Evolutionary conservation across 164 flowering plant species (phyloP).

Genomic region (Vitis amurensis): DNA sequence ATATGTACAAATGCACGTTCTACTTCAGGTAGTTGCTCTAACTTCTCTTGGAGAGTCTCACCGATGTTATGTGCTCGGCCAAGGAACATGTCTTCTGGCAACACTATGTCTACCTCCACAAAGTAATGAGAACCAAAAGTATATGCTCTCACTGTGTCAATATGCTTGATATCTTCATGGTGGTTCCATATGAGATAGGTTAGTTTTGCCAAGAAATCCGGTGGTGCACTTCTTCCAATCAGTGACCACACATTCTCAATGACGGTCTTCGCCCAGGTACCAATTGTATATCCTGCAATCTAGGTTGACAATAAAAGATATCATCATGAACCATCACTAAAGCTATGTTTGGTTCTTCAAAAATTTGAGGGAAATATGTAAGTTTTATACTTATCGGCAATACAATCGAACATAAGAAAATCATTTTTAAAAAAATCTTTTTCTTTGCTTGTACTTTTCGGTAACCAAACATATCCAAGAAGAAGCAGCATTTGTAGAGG

Average conservation of each 20-base stretch:
- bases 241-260: constrained; percentile 69
- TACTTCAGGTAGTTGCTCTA: constrained; percentile 71
- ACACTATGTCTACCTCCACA: constrained; percentile 85
- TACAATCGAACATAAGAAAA: too few relatives aligned
- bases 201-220: constrained; percentile 64
- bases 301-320: constrained; percentile 22
- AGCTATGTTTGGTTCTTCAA: too few relatives aligned
- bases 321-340: too few relatives aligned
- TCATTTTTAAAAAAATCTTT: too few relatives aligned
- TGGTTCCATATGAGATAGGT: constrained; percentile 89
- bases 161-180: constrained; percentile 68
- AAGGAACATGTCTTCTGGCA: constrained; percentile 70
- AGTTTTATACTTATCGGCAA: too few relatives aligned
- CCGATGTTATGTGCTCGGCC: constrained; percentile 78
- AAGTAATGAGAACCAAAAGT: constrained; percentile 78
- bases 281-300: constrained; percentile 83
- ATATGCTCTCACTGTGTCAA: constrained; percentile 89
- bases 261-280: constrained; percentile 75
- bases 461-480: too few relatives aligned
- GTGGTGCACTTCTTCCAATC: constrained; percentile 81
- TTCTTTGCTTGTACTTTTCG: too few relatives aligned
- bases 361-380: too few relatives aligned
- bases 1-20: constrained; percentile 87
- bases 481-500: neutral
- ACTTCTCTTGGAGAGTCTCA: constrained; percentile 79